Evolutionary conservation across 768 basidiomycete species (phyloP).

Genomic region (Flagelloscypha sp.): DNA sequence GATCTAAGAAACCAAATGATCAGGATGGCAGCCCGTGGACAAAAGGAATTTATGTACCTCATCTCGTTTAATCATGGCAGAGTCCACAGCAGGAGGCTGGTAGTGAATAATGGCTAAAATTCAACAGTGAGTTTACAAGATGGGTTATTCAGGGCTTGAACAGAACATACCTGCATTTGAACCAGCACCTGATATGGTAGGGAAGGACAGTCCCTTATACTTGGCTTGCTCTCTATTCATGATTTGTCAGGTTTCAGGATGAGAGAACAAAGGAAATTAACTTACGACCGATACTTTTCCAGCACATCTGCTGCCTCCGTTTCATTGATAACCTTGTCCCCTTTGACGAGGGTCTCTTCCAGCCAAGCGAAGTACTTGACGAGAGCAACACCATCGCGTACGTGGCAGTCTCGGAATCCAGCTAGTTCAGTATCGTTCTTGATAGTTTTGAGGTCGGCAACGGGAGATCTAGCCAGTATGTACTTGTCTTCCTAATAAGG

Average conservation of each 20-base stretch:
- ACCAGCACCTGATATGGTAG: constrained; percentile 88
- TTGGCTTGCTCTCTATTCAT: constrained; percentile 55
- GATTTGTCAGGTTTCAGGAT: neutral
- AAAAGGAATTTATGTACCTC: constrained; percentile 34
- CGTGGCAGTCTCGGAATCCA: constrained; percentile 83
- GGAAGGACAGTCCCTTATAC: constrained; percentile 85
- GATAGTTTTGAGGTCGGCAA: constrained; percentile 72
- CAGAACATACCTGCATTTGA: constrained; percentile 74
- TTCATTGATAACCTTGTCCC: constrained; percentile 54
- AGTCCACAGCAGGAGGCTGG: constrained; percentile 64
- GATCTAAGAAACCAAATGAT: constrained; percentile 20
- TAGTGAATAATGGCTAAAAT: constrained; percentile 87
- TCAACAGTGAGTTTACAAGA: constrained; percentile 1
- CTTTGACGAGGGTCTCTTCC: constrained; percentile 68
- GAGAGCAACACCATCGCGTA: constrained; percentile 85
- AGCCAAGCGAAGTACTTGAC: constrained; percentile 92
- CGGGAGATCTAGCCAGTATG: constrained; percentile 55
- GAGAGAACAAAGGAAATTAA: constrained; percentile 9
- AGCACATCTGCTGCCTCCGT: constrained; percentile 73
- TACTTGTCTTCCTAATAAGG: constrained; percentile 41
- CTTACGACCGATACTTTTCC: constrained; percentile 75
- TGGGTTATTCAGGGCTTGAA: neutral
- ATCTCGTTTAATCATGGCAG: constrained; percentile 67
- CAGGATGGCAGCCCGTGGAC: neutral
- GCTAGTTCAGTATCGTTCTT: constrained; percentile 78